Conservation (phyloP, 2,329 filamentous ascomycete species). For the Graphiopsis chlorocephala region DNA sequence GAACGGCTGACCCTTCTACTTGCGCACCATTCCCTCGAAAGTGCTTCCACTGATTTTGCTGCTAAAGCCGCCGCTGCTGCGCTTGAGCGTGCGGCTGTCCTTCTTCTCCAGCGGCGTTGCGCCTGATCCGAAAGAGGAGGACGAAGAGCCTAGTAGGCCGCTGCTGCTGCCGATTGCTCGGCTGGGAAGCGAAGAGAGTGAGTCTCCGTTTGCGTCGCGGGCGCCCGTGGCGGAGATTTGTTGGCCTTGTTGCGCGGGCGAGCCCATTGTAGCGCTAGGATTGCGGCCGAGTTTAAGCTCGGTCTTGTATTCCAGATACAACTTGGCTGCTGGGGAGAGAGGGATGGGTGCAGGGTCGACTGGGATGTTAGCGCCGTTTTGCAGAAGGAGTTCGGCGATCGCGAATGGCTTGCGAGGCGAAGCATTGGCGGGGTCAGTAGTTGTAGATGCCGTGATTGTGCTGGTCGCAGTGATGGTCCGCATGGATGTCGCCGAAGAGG, state of each 20-base stretch:
- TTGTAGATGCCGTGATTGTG: slow-evolving; percentile 25
- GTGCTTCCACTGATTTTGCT: slow-evolving; percentile 17
- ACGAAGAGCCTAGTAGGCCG: background rate
- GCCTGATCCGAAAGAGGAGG: slow-evolving; percentile 10
- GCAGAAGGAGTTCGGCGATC: slow-evolving; percentile 83
- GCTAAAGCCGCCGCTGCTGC: slow-evolving; percentile 8
- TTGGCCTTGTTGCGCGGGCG: background rate
- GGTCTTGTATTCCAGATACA: slow-evolving; percentile 80
- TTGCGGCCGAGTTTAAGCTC: slow-evolving; percentile 42
- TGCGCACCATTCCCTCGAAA: slow-evolving; percentile 32
- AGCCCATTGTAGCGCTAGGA: background rate
- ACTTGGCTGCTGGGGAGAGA: slow-evolving; percentile 72
- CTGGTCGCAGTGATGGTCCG: slow-evolving; percentile 24
- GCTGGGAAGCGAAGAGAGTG: slow-evolving; percentile 60
- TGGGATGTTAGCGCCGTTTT: slow-evolving; percentile 91
- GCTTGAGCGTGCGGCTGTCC: slow-evolving; percentile 3
- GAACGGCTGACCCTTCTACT: slow-evolving; percentile 25
- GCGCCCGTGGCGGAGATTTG: slow-evolving; percentile 13
- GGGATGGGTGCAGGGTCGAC: slow-evolving; percentile 73
- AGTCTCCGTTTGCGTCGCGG: slow-evolving; percentile 49
- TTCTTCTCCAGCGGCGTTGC: slow-evolving; percentile 3
- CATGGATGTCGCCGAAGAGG: slow-evolving; percentile 39
- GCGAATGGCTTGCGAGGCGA: slow-evolving; percentile 65
- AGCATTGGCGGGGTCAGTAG: slow-evolving; percentile 35
- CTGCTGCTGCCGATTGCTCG: slow-evolving; percentile 43